Percentiles rank a stretch among this genome's conserved stretches.
These are phyloP conservation scores for Trametes meyenii DNA, from an alignment of 768 basidiomycete species.

Conservation along the genomic window DNA sequence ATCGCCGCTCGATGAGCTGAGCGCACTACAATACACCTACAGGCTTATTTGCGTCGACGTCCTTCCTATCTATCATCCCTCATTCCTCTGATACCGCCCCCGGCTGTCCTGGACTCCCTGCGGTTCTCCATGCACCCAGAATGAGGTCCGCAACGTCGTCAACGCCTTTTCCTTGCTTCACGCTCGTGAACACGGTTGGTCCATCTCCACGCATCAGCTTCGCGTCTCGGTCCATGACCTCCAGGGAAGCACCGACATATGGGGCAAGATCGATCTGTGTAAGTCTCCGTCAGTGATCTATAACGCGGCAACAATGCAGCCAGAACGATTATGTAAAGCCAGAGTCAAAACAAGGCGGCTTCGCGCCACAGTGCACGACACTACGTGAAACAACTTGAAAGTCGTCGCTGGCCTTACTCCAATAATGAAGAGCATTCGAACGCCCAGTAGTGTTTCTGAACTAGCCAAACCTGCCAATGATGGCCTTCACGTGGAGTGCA, in stretches of 20 bases:
- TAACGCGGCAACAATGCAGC: background rate
- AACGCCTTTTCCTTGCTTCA: constrained; percentile 78
- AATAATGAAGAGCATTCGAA: too few relatives aligned
- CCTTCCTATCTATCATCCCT: background rate
- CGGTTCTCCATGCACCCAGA: constrained; percentile 84
- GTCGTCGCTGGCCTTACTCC: too few relatives aligned
- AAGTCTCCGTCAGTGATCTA: background rate
- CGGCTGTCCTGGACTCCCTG: constrained; percentile 70
- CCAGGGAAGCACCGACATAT: constrained; percentile 89
- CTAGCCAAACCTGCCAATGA: too few relatives aligned
- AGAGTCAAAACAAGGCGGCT: too few relatives aligned
- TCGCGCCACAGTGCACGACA: too few relatives aligned
- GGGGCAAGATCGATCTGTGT: constrained; percentile 88
- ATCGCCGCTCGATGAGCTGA: background rate
- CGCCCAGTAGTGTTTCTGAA: too few relatives aligned
- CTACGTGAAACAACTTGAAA: too few relatives aligned
- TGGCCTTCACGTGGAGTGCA: too few relatives aligned
- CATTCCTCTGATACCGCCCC: constrained; percentile 34
- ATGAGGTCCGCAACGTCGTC: constrained; percentile 82
- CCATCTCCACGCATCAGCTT: constrained; percentile 94
- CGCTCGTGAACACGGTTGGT: constrained; percentile 88
- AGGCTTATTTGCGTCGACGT: background rate
- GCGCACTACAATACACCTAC: background rate
- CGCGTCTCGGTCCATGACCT: constrained; percentile 93
- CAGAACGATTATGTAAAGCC: too few relatives aligned